Evolutionary conservation across 2,329 filamentous ascomycete genomes (phyloP), one percentile per base, ranked within the genome.

Genomic region (Pseudogymnoascus sp.): DNA sequence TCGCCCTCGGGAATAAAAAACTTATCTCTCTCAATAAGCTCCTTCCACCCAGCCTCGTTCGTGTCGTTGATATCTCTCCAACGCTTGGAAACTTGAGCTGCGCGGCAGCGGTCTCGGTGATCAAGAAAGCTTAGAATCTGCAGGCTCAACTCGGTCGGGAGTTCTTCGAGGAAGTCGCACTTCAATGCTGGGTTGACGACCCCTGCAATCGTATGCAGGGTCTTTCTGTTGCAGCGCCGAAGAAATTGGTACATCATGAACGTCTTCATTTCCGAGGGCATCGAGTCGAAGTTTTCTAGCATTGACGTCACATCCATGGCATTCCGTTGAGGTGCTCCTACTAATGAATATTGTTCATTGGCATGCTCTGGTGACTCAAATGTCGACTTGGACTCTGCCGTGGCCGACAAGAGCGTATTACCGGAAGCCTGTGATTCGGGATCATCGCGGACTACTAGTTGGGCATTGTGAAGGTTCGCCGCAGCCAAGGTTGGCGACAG

Each of bases 161-260:
- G 80, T 63, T 90, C 84, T 65, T 85, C 84, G 59, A 99, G 78
- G 65, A 97, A 97, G 72, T 99, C 94, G 71, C 92, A 96, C 74
- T 96, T 97, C 62, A 99, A 76, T 0, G 93, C 91, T 6, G 94
- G 94, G 70, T 96, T 97, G 66, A 99, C 92, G 12, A 92, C 87
- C 67, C 92, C 87, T 36, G 93, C 92, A 61, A 99, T 87, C 61
- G 96, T 87, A 70, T 94, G 91, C 4, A 99, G 80, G 0, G 92
- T 96, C 42, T 91, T 88, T 67, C 95, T 89, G 5, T 91, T 85
- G 71, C 92, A 97, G 55, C 94, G 84, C 62, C 90, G 87, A 27
- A 99, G 82, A 61, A 99, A 85, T 72, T 99, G 93, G 72, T 95
- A 97, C 86, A 99, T 96, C 76, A 99, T 87, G 72, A 96, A 96